Evolutionary conservation across 129 eudicot species (phyloP).

Genomic region (Heracleum sosnowskyi): DNA sequence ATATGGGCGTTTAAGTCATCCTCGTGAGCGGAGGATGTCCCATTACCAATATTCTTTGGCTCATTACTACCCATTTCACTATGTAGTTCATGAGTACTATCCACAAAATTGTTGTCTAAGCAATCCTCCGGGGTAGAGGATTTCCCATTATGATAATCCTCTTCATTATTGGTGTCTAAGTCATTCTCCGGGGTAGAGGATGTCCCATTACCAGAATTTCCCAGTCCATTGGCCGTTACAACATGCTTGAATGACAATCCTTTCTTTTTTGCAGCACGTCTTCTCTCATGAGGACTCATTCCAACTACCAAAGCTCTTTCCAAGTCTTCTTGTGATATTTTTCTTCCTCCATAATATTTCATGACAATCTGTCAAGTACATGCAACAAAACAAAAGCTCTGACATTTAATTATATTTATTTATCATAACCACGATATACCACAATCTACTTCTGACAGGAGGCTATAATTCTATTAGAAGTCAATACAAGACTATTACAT

Average conservation of each 20-base stretch:
- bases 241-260: conserved; percentile 28
- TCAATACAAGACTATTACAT: not conserved
- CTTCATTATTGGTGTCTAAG: conserved; percentile 2
- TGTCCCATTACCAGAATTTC: conserved; percentile 12
- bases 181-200: conserved; percentile 17
- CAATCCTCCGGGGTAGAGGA: not conserved
- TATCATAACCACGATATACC: not conserved
- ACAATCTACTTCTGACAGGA: not conserved
- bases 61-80: conserved; percentile 6
- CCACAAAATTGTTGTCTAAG: not conserved
- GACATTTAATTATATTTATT: not conserved
- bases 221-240: conserved; percentile 11
- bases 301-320: conserved; percentile 83
- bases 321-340: conserved; percentile 60
- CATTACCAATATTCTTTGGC: conserved; percentile 11
- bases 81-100: not conserved
- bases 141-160: not conserved
- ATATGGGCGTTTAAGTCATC: conserved; percentile 8
- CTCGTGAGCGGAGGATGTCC: conserved; percentile 11
- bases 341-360: conserved; percentile 90
- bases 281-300: conserved; percentile 85
- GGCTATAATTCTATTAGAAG: not conserved
- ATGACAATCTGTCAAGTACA: conserved; percentile 44
- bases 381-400: not conserved
- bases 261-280: conserved; percentile 58